Evolutionary conservation across 371 early-diverging fungal genomes (phyloP).

Genomic region (Saksenaea oblongispora): DNA sequence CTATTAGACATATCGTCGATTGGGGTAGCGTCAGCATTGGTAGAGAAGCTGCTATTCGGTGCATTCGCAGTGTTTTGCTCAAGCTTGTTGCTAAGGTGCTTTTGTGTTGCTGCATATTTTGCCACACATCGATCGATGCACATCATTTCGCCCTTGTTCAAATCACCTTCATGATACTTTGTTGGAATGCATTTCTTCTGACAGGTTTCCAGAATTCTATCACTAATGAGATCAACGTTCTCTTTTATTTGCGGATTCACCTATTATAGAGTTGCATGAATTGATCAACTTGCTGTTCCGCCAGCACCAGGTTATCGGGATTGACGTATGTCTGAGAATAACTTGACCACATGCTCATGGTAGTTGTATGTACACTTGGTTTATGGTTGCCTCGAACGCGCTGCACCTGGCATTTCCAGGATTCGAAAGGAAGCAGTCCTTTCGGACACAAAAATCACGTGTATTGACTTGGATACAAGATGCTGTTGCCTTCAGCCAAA

Average conservation of each 20-base stretch:
- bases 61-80: slow-evolving; percentile 40
- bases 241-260: slow-evolving; percentile 30
- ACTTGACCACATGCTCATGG: slow-evolving; percentile 43
- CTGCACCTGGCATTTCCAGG: too few species aligned
- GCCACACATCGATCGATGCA: slow-evolving; percentile 93
- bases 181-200: slow-evolving; percentile 87
- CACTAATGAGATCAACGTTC: neutral
- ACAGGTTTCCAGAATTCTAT: slow-evolving; percentile 82
- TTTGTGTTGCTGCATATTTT: slow-evolving; percentile 83
- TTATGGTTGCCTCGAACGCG: too few species aligned
- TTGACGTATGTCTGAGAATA: slow-evolving; percentile 54
- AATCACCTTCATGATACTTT: slow-evolving; percentile 82
- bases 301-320: slow-evolving; percentile 67
- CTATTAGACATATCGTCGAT: neutral
- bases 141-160: slow-evolving; percentile 95
- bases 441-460: too few species aligned
- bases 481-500: too few species aligned
- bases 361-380: neutral
- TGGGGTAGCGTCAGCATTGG: neutral
- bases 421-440: too few species aligned
- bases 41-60: slow-evolving; percentile 1
- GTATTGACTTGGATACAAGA: too few species aligned
- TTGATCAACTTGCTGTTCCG: slow-evolving; percentile 82
- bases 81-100: slow-evolving; percentile 71
- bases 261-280: slow-evolving; percentile 76